Percentiles rank a stretch among this genome's conserved stretches.
Evolutionary conservation across 371 early-diverging fungal genomes (phyloP).

Genomic region (Mucor plumbeus): DNA sequence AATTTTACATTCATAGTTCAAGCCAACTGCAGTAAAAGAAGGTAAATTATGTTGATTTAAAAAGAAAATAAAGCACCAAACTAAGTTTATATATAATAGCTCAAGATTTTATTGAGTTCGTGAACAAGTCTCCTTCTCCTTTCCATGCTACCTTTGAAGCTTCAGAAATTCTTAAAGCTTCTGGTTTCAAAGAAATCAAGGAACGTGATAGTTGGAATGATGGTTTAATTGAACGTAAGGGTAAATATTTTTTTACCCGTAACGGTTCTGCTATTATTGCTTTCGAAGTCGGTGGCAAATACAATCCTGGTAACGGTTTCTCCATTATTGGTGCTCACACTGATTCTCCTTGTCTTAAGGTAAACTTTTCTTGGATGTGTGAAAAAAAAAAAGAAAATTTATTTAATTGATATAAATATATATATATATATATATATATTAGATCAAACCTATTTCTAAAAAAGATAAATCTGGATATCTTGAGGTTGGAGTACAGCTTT

Average conservation of each 20-base stretch:
- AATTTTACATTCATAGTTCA: not conserved
- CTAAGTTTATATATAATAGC: constrained; percentile 10
- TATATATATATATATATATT: not conserved
- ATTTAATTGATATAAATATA: not conserved
- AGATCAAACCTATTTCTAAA: constrained; percentile 88
- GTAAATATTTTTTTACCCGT: constrained; percentile 95
- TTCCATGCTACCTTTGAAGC: constrained; percentile 92
- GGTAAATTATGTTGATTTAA: not conserved
- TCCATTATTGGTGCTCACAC: constrained; percentile 95
- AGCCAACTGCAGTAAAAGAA: constrained; percentile 6
- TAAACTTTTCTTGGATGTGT: constrained; percentile 27
- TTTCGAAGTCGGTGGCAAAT: constrained; percentile 90
- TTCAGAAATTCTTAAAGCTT: constrained; percentile 63
- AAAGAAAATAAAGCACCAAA: no score
- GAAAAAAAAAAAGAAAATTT: no score
- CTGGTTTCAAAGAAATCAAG: constrained; percentile 85
- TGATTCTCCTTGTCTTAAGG: constrained; percentile 95
- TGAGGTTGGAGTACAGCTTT: constrained; percentile 90
- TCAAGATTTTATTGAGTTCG: constrained; percentile 79
- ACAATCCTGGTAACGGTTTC: constrained; percentile 77
- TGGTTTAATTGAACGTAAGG: constrained; percentile 68
- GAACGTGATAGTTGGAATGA: constrained; percentile 86
- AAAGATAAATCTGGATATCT: constrained; percentile 84
- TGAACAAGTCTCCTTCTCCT: constrained; percentile 91
- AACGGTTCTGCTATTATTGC: constrained; percentile 91